Evolutionary conservation across 2,329 filamentous ascomycete genomes (phyloP).

Genomic region (Aspergillus costaricaensis): DNA sequence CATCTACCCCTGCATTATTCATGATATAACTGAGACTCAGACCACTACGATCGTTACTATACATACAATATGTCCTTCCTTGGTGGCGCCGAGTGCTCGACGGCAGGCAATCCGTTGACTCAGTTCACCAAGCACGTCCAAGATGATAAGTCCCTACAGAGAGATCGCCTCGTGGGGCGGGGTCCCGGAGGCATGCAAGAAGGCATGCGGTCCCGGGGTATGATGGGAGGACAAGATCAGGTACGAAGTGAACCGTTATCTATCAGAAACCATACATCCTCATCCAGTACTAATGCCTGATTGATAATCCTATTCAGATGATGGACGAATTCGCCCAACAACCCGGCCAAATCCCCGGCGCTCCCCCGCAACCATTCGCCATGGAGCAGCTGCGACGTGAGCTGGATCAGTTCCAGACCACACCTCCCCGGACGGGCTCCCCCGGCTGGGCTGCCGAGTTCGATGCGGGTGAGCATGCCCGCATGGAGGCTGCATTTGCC

Average conservation of each 20-base stretch:
- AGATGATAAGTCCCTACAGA: conserved; percentile 91
- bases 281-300: conserved; percentile 16
- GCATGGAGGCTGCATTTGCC: conserved; percentile 73
- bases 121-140: conserved; percentile 98
- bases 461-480: conserved; percentile 62
- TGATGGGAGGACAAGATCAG: conserved; percentile 73
- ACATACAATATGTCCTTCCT: conserved; percentile 82
- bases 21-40: neutral
- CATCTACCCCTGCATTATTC: conserved; percentile 4
- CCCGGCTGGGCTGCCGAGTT: conserved; percentile 67
- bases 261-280: neutral
- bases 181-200: conserved; percentile 70
- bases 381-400: conserved; percentile 69
- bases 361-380: conserved; percentile 59
- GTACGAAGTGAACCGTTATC: conserved; percentile 40
- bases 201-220: conserved; percentile 72
- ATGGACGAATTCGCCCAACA: conserved; percentile 92
- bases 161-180: conserved; percentile 80
- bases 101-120: conserved; percentile 90
- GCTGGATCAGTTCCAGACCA: conserved; percentile 55
- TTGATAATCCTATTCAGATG: conserved; percentile 61
- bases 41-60: neutral
- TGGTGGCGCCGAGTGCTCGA: conserved; percentile 94
- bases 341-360: conserved; percentile 61
- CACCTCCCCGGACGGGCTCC: conserved; percentile 54